Evolutionary conservation across 1,284 basidiomycete genomes (phyloP), one percentile per base, ranked within the genome.

Genomic region (Ustilago tritici): DNA sequence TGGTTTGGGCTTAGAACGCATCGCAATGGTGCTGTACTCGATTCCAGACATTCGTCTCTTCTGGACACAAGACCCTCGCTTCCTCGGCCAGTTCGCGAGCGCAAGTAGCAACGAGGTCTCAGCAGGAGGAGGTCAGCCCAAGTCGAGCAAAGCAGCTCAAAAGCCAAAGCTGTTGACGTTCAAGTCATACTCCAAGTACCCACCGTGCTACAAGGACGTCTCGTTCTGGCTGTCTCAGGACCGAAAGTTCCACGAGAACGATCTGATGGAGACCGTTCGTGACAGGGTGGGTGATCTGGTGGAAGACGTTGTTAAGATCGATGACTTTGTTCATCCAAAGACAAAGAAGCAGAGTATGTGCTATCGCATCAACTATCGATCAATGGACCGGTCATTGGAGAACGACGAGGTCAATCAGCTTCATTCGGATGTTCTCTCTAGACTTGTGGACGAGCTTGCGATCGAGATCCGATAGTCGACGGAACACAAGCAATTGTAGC

Each of bases 11-110:
- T 90, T 99, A 52, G 97, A 99, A 86, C 91, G 97, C 31, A 97
- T 99, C 78, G 95, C 96, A 35, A 99, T 99, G 97, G 92, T 99
- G 71, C 90, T 99, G 60, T 99, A 93, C 88, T 93, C 92, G 17
- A 97, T 99, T 65, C 97, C 96, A 3, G 97, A 99, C 86, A 99
- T 99, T 83, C 93, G 97, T n/a, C 89, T 99, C 14, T 99, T 99
- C 89, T 99, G 97, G 97, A 95, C 95, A 2, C 87, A 89, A 58
- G 97, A 99, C 83, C 82, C 89, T 19, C 92, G 96, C 10, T 99
- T 99, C 89, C 87, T 93, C 36, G 89, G 90, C 11, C 97, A 99
- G 82, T 99, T 99, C 87, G 87, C 91, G 66, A 92, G 55, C 52
- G 34, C 70, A 1, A 15, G 57, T 49, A 69, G 54, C 56, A 75